Evolutionary conservation across 2,329 filamentous ascomycete genomes (phyloP).

Genomic region (Colletotrichum agaves): DNA sequence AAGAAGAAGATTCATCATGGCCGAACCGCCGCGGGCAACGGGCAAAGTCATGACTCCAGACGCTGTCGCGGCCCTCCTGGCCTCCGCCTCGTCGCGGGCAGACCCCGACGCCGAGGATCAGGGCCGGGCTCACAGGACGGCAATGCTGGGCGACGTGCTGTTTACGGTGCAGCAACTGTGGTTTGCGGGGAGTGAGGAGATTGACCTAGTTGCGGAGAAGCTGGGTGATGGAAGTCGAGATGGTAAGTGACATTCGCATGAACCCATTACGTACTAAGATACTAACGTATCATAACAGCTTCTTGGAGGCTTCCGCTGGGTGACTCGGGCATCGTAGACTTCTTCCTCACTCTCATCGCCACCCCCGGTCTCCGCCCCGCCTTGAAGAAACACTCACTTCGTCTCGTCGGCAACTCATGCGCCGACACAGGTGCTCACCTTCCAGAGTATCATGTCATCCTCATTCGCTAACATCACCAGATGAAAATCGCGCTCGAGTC

Average conservation of each 20-base stretch:
- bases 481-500: conserved; percentile 68
- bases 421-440: conserved; percentile 63
- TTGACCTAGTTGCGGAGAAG: conserved; percentile 61
- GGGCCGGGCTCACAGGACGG: conserved; percentile 13
- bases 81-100: conserved; percentile 20
- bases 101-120: conserved; percentile 22
- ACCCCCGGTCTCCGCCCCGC: conserved; percentile 50
- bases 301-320: conserved; percentile 68
- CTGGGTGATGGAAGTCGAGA: conserved; percentile 66
- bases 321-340: conserved; percentile 66
- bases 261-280: neutral
- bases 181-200: conserved; percentile 50
- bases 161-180: conserved; percentile 53
- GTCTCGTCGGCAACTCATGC: conserved; percentile 70
- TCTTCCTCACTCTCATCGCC: conserved; percentile 62
- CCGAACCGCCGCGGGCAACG: conserved; percentile 10
- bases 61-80: conserved; percentile 18
- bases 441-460: neutral
- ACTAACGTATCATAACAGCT: conserved; percentile 50
- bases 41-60: conserved; percentile 13
- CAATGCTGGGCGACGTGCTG: conserved; percentile 47
- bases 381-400: conserved; percentile 65
- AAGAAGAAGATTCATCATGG: conserved; percentile 3
- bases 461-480: conserved; percentile 44
- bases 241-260: conserved; percentile 53